phyloP scores from a whole-genome alignment of 2,329 filamentous ascomycete genomes.

The Sporothrix variecibatus region DNA sequence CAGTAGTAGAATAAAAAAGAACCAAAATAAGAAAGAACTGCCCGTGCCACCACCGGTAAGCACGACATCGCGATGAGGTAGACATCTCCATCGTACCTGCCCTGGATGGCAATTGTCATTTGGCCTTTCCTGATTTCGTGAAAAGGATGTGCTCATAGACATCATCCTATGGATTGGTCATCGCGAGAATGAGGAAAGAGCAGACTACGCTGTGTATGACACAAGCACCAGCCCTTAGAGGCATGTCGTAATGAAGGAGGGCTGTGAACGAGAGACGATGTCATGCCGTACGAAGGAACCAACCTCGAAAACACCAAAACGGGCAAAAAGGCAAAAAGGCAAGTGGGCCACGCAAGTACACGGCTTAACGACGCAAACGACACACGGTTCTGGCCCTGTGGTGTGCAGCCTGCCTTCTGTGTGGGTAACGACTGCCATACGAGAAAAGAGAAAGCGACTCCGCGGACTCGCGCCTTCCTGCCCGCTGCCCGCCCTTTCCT shows the following conservation, averaged over 20 bases:
- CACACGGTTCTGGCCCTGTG: not conserved
- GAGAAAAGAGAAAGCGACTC: not conserved
- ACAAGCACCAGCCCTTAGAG: not conserved
- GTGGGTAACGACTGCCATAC: not conserved
- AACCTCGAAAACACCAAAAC: not conserved
- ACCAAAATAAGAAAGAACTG: not conserved
- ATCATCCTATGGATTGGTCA: not conserved
- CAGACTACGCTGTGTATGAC: not conserved
- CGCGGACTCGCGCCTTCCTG: not conserved
- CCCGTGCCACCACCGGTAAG: not conserved
- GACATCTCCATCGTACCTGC: not conserved
- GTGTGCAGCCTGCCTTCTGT: not conserved
- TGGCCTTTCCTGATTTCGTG: not conserved
- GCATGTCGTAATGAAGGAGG: not conserved
- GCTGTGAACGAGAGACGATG: not conserved
- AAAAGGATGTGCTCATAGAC: not conserved
- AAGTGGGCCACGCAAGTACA: not conserved
- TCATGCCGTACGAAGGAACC: not conserved
- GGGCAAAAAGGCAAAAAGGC: not conserved
- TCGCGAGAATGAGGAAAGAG: constrained; percentile 8
- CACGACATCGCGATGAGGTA: not conserved
- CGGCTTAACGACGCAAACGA: too few species aligned
- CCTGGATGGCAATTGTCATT: not conserved
- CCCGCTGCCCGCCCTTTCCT: not conserved
- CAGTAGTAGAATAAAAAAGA: not conserved